phyloP scores from a whole-genome alignment of 768 basidiomycete species.

The Coprinopsis sp. region DNA sequence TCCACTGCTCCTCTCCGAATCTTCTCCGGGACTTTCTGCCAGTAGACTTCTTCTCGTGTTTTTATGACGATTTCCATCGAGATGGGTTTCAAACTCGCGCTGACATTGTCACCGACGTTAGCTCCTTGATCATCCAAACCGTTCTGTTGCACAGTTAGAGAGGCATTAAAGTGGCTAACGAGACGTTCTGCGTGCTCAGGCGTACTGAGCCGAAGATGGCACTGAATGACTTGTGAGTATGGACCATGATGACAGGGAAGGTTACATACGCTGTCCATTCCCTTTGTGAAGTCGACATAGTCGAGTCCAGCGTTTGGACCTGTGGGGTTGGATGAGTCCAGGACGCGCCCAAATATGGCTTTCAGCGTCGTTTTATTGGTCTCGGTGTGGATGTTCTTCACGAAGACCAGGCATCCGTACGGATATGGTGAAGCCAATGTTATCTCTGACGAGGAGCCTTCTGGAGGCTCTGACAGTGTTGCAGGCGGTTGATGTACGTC shows the following conservation, averaged over 20 bases:
- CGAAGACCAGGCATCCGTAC: conserved; percentile 61
- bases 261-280: conserved; percentile 63
- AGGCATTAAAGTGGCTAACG: conserved; percentile 37
- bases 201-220: conserved; percentile 63
- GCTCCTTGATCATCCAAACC: conserved; percentile 56
- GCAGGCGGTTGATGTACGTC: neutral
- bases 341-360: conserved; percentile 45
- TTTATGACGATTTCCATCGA: conserved; percentile 55
- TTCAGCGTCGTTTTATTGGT: conserved; percentile 82
- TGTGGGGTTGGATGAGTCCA: conserved; percentile 16
- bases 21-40: conserved; percentile 77
- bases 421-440: conserved; percentile 46
- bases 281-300: conserved; percentile 78
- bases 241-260: neutral
- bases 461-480: neutral
- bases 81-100: conserved; percentile 26
- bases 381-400: conserved; percentile 63
- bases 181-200: conserved; percentile 43
- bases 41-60: conserved; percentile 66
- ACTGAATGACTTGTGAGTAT: conserved; percentile 36
- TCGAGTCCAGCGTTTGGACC: conserved; percentile 41
- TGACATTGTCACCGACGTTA: conserved; percentile 4
- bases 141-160: conserved; percentile 35
- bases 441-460: conserved; percentile 9
- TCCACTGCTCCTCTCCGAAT: conserved; percentile 57